Evolutionary conservation across 164 flowering plant genomes (phyloP), one percentile per base, ranked within the genome.

Genomic region (Vitis rupestris): DNA sequence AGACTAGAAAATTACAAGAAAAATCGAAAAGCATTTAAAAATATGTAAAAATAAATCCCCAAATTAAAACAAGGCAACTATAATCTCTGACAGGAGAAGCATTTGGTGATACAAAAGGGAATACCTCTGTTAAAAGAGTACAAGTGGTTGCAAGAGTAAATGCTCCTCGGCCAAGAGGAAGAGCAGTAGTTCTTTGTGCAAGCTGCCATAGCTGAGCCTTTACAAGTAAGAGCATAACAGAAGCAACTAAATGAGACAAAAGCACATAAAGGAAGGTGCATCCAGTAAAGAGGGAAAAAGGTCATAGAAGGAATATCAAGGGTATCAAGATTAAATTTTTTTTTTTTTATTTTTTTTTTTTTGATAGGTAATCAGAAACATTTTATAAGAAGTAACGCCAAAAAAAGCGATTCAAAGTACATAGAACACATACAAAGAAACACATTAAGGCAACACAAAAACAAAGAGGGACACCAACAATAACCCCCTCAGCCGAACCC

Each of bases 141-240:
- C 79, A 81, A 17, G 85, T 89, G 16, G 97, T 93, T 50, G 91
- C 94, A 74, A 95, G 91, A 65, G 99, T 95, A 78, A 93, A 95
- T 71, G 98, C 97, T 8, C 97, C 99, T 72, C 99, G 98, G 5
- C 99, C 99, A 74, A 93, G 31, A 69, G 99, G 97, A 75, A 93
- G 93, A 74, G 98, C 83, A 70, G 98, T 91, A 17, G 98, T 93
- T 74, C 98, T 86, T 70, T 95, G 99, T 29, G 98, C 97, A 75
- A 95, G 90, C 66, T 93, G 93, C 99, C 99, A 95, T 15, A 95
- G 80, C 74, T 90, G 97, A 72, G 88, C 90, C 99, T 95, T 67
- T 49, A 74, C 13, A n/a, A 68, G 14, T 15, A 53, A 63, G 51
- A 70, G 56, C 27, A n/a, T 9, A 61, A 63, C 12, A 73, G 27